A percentile compares a stretch with the other conserved stretches of the same genome.
Conservation (phyloP, 2,329 filamentous ascomycete genomes). For the Fusarium pseudograminearum region DNA sequence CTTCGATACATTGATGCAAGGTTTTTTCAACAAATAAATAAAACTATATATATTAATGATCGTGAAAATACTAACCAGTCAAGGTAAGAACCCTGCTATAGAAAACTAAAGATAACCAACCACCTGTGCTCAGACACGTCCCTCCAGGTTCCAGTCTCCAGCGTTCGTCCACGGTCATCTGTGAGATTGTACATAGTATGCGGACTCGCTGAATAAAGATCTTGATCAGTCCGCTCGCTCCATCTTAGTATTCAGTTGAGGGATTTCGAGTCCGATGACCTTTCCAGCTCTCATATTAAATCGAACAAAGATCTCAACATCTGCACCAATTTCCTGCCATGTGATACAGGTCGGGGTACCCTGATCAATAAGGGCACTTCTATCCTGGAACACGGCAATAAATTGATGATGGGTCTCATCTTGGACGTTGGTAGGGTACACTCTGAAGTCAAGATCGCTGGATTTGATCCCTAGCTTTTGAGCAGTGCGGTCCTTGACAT, state of each 20-base stretch:
- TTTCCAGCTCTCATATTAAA: slow-evolving; percentile 16
- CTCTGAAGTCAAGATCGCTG: slow-evolving; percentile 45
- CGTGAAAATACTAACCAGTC: no score
- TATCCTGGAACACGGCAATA: slow-evolving; percentile 50
- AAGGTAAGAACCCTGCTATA: no score
- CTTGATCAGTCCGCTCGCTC: background rate
- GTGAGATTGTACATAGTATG: background rate
- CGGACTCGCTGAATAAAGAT: no score
- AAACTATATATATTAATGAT: no score
- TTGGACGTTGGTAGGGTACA: slow-evolving; percentile 50
- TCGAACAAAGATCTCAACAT: slow-evolving; percentile 11
- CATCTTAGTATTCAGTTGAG: slow-evolving; percentile 2
- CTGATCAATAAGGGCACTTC: slow-evolving; percentile 46
- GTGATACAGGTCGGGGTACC: slow-evolving; percentile 53
- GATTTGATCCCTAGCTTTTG: slow-evolving; percentile 35
- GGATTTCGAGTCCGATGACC: slow-evolving; percentile 17
- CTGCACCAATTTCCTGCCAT: slow-evolving; percentile 45
- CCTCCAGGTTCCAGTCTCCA: background rate
- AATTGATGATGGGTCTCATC: slow-evolving; percentile 43
- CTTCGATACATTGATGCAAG: no score
- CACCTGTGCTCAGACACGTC: fast-evolving
- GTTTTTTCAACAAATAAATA: no score
- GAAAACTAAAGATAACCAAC: no score
- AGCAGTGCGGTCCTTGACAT: slow-evolving; percentile 39
- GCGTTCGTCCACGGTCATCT: no score